Evolutionary conservation across 176 grass and related monocot genomes (phyloP), one percentile per base, ranked within the genome.

Genomic region (Alloteropsis semialata): DNA sequence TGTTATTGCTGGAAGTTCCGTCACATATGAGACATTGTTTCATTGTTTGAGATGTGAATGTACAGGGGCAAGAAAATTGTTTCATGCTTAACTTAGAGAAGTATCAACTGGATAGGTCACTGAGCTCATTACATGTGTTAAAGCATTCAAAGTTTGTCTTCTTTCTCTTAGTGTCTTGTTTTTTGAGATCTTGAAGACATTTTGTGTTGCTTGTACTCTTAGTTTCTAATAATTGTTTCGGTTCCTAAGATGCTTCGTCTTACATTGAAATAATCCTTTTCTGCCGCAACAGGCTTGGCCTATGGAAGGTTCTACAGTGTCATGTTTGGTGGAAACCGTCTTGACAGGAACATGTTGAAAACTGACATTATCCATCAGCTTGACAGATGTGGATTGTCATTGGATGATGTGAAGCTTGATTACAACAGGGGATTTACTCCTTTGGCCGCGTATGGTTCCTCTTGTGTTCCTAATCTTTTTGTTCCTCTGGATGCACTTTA

Each of bases 301-400:
- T 99, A 84, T 85, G 96, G 79, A 85, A 89, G 58, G 74, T 88
- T 96, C 41, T 87, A 74, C 49, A 83, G 41, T 50, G 7, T 0
- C n/a, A n/a, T 60, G 32, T 28, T 42, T 39, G 76, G 48, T 69
- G 41, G 25, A 72, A 75, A 18, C 21, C 81, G 77, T 65, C 42
- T 92, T 17, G 77, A 86, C 22, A 91, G 72, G 86, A 84, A 88
- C 80, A 90, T 90, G 73, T 85, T 99, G 73, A 96, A 94, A 84
- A 99, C 93, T 53, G 96, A 99, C 75, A 82, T 99, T 74, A 83
- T 96, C 61, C 91, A 96, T 93, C 64, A 77, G 19, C 80, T 99
- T 36, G 93, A 94, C 80, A 88, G 80, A 82, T 89, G 80, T 81
- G 88, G 83, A 60, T 65, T 99, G 64, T 94, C 91, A 69, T 78